Evolutionary conservation across 1,284 basidiomycete genomes (phyloP).

Genomic region (Pisolithus thermaeus): DNA sequence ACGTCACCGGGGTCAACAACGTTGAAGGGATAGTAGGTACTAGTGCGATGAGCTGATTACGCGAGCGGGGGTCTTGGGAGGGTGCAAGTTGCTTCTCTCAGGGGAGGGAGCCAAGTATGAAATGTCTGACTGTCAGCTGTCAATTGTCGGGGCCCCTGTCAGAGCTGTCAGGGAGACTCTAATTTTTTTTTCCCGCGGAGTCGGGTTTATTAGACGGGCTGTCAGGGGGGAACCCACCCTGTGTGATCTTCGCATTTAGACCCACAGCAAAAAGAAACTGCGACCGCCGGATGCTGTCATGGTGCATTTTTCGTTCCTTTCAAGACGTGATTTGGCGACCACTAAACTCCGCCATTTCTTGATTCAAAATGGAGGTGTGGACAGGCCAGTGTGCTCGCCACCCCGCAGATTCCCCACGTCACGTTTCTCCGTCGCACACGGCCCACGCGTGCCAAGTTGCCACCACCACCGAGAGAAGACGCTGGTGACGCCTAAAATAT

Average conservation of each 20-base stretch:
- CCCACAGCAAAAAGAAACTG: too few relatives aligned
- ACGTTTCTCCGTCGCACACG: conserved; percentile 1
- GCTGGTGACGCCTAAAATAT: conserved; percentile 4
- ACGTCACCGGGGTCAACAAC: too few relatives aligned
- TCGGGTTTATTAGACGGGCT: conserved; percentile 10
- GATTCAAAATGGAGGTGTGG: not conserved
- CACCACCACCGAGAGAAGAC: too few relatives aligned
- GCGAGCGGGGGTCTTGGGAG: not conserved
- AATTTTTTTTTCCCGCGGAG: conserved; percentile 22
- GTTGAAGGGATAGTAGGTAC: too few relatives aligned
- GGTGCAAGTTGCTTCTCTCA: not conserved
- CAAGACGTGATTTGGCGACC: too few relatives aligned
- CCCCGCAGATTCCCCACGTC: conserved; percentile 21
- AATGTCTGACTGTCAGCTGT: not conserved
- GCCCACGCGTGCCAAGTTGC: too few relatives aligned
- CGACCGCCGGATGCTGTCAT: too few relatives aligned
- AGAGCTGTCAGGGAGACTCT: conserved; percentile 24
- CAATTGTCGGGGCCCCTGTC: not conserved
- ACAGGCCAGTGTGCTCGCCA: conserved; percentile 1
- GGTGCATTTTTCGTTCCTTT: too few relatives aligned
- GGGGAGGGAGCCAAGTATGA: not conserved
- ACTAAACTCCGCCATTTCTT: too few relatives aligned
- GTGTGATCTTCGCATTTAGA: too few relatives aligned
- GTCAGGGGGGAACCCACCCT: not conserved
- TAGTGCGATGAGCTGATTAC: not conserved